Conservation (phyloP, 2,329 filamentous ascomycete species). For the Talaromyces funiculosus region DNA sequence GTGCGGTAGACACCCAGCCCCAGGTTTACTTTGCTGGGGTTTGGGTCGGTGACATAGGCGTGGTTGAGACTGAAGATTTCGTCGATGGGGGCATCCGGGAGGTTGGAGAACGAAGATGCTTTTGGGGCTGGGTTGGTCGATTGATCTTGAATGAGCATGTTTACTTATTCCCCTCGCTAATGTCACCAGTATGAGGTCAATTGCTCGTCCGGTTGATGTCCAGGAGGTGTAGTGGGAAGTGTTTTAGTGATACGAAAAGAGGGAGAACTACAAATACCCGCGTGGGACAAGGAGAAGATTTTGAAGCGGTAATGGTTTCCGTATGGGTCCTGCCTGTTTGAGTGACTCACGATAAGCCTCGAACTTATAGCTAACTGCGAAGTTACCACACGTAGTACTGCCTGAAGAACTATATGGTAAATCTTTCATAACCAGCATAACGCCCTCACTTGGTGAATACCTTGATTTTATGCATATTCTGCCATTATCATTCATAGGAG, state of each 20-base stretch:
- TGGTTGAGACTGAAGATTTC: conserved; percentile 84
- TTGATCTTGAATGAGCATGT: conserved; percentile 12
- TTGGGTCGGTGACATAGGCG: conserved; percentile 69
- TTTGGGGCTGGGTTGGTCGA: not conserved
- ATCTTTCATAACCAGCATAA: not conserved
- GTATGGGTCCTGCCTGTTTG: not conserved
- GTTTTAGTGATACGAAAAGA: not conserved
- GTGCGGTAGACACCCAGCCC: conserved; percentile 89
- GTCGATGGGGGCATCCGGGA: conserved; percentile 84
- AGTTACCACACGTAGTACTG: not conserved
- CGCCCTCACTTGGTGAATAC: not conserved
- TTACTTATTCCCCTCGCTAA: not conserved
- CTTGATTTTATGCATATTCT: not conserved
- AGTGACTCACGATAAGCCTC: not conserved
- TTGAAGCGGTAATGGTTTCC: not conserved
- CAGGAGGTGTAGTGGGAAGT: not conserved
- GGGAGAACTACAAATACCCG: not conserved
- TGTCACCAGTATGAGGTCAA: not conserved
- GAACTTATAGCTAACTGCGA: not conserved
- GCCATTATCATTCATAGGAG: not conserved
- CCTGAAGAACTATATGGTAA: not conserved
- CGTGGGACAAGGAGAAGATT: not conserved
- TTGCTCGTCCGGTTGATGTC: not conserved
- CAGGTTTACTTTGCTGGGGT: conserved; percentile 75
- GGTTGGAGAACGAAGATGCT: conserved; percentile 27